Evolutionary conservation across 1,139 yeast species (phyloP).

Genomic region (Zygosaccharomyces pseudobailii): DNA sequence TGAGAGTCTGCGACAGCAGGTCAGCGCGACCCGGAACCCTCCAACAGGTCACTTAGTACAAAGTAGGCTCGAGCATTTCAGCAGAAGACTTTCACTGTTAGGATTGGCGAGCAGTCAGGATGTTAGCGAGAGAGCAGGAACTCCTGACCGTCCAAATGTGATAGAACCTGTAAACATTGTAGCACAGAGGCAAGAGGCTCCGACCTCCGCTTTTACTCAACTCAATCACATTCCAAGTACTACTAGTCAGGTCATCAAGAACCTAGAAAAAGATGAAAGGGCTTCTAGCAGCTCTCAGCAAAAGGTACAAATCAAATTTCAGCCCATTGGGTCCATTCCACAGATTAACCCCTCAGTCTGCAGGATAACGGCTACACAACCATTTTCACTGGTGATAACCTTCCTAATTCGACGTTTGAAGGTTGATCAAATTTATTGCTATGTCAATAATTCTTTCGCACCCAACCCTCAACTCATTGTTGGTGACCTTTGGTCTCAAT

Average conservation of each 20-base stretch:
- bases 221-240: conserved; percentile 12
- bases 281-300: conserved; percentile 2
- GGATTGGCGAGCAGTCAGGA: conserved; percentile 20
- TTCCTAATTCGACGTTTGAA: conserved; percentile 24
- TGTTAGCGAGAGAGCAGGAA: background rate
- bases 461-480: conserved; percentile 32
- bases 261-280: conserved; percentile 3
- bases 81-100: conserved; percentile 24
- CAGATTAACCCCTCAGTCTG: conserved; percentile 27
- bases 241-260: conserved; percentile 11
- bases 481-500: conserved; percentile 33
- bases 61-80: conserved; percentile 23
- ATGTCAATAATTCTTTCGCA: conserved; percentile 34
- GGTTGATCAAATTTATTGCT: conserved; percentile 28
- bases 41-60: conserved; percentile 14
- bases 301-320: conserved; percentile 30
- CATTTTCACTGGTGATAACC: conserved; percentile 25
- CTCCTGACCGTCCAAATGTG: conserved; percentile 3
- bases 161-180: conserved; percentile 5
- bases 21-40: background rate
- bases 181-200: conserved; percentile 9
- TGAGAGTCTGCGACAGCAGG: conserved; percentile 1
- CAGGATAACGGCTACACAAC: conserved; percentile 26
- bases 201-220: conserved; percentile 12
- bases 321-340: conserved; percentile 31